Base-by-base conservation (phyloP, 345 rosid genomes). In the Hibiscus syriacus region DNA sequence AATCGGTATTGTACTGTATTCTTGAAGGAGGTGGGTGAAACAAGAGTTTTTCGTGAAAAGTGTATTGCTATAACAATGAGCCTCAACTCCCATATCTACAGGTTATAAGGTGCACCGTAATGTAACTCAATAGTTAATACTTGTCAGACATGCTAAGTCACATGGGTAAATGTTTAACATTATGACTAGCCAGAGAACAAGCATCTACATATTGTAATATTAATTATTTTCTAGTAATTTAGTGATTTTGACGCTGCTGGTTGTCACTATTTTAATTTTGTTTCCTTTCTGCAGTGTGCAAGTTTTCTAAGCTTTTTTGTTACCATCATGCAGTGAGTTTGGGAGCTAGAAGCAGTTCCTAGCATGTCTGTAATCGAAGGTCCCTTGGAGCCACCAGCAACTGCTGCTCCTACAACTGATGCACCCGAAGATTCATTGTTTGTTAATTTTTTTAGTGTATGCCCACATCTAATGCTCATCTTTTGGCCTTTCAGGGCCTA, bases 291-390 rank as follows among this genome's bases (percentile, higher is more conserved):
- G 11, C 49, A 1, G 13, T 25, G 22, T 38, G 23, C 6, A 9
- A 25, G 36, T 3, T 58, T n/a, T 39, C 27, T 54, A 32, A 38
- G 10, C 50, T 17, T 10, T 4, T 32, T 48, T 25, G 2, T 27
- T 23, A 23, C 54, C 9, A 9, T 48, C 14, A 64, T 74, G 70
- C 39, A 88, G 89, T 76, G 91, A 79, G 64, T 86, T 80, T 74
- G 87, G 81, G 90, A 88, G 72, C 85, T 84, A 68, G 93, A 85
- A 82, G 85, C 81, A 41, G 77, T 81, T 43, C 84, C 85, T 78
- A 82, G 72, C 78, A 80, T 81, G 75, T 75, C 87, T 5, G 70
- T 80, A 50, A 78, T 85, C 77, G 89, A 85, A 75, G 83, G 81
- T 26, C 86, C 87, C 2, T 69, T 85, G 71, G 89, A 85, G 78